Conservation (phyloP, 179 eudicot genomes). For the Amaranthus tricolor region DNA sequence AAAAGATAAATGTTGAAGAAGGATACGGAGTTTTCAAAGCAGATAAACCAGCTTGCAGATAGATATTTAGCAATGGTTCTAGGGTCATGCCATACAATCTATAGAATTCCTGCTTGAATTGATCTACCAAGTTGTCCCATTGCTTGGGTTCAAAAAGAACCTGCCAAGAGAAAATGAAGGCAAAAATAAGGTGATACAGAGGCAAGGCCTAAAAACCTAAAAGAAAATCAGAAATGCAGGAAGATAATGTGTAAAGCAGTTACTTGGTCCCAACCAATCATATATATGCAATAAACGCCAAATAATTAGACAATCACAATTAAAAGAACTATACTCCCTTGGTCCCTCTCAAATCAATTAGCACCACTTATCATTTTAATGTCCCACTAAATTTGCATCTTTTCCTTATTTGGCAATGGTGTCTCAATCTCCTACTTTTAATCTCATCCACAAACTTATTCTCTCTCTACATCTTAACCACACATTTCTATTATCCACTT, state of each 20-base stretch:
- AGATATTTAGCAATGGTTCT: conserved; percentile 88
- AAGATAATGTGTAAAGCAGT: background rate
- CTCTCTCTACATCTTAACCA: no score
- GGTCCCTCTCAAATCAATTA: no score
- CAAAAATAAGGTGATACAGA: conserved; percentile 1
- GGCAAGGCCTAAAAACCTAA: background rate
- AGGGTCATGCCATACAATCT: conserved; percentile 92
- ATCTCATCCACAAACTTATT: no score
- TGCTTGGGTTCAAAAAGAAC: conserved; percentile 89
- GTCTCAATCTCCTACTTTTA: no score
- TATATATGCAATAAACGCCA: background rate
- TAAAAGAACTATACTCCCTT: background rate
- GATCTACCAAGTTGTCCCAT: conserved; percentile 89
- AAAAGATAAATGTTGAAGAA: background rate
- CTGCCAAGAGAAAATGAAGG: conserved; percentile 38
- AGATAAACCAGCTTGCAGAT: conserved; percentile 94
- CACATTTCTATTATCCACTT: no score
- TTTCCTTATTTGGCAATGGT: no score
- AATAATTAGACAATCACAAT: background rate
- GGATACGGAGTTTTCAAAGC: conserved; percentile 99
- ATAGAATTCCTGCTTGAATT: conserved; percentile 95
- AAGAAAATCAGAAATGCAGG: background rate
- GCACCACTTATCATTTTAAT: no score
- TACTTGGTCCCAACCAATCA: background rate
- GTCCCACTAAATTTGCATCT: no score